phyloP scores from a whole-genome alignment of 23 red algal genomes.

The Agarophyton chilense region DNA sequence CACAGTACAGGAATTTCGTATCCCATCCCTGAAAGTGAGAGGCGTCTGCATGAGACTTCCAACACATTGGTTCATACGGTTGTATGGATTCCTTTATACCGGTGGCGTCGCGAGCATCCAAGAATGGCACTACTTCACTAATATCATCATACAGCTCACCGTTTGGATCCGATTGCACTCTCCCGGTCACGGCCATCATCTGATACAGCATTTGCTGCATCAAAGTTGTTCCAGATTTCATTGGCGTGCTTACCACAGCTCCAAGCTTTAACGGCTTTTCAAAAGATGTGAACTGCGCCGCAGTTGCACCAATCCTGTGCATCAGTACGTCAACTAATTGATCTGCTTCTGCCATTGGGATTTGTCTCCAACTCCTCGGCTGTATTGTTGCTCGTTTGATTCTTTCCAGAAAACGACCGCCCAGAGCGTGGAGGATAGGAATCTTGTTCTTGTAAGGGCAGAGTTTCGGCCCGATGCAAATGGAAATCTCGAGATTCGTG shows the following conservation, averaged over 20 bases:
- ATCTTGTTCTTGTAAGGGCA: too few species aligned
- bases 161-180: background rate
- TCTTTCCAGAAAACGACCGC: too few species aligned
- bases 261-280: background rate
- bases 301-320: background rate
- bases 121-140: constrained; percentile 28
- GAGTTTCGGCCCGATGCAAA: too few species aligned
- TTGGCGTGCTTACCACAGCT: background rate
- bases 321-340: background rate
- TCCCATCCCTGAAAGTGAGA: background rate
- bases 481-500: too few species aligned
- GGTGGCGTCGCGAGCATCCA: constrained; percentile 28
- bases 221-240: constrained; percentile 50
- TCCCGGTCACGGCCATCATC: background rate
- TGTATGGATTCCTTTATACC: constrained; percentile 6
- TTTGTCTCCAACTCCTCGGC: too few species aligned
- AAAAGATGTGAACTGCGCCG: background rate
- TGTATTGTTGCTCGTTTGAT: too few species aligned
- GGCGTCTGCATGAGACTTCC: constrained; percentile 28
- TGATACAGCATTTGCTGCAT: constrained; percentile 44
- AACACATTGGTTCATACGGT: background rate
- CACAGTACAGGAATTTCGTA: background rate
- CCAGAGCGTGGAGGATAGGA: too few species aligned
- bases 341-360: background rate
- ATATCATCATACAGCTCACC: constrained; percentile 30